These are phyloP conservation scores for Sextonia rubra DNA, from an alignment of 164 flowering plant genomes.

Conservation along the genomic window DNA sequence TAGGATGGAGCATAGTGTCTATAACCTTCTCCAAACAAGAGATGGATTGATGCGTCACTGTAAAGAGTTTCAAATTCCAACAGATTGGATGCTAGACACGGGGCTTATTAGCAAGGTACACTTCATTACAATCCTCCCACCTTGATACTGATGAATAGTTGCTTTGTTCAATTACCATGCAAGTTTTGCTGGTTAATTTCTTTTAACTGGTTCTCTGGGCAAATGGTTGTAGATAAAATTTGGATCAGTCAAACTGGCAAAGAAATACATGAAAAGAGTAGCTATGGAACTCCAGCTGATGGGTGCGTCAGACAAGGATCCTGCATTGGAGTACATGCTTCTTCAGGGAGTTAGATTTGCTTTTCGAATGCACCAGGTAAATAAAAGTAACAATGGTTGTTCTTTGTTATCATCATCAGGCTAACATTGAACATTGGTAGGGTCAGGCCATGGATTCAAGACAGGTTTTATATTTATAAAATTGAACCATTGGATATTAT, in stretches of 20 bases:
- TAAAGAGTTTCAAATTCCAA: conserved; percentile 76
- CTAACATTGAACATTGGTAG: too few species aligned
- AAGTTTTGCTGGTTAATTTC: not conserved
- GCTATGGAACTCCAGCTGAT: conserved; percentile 72
- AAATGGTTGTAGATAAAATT: conserved; percentile 63
- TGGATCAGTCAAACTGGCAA: conserved; percentile 85
- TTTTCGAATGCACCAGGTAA: conserved; percentile 93
- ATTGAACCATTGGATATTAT: too few species aligned
- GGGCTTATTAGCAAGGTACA: conserved; percentile 81
- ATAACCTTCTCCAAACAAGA: conserved; percentile 58
- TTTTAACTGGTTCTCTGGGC: not conserved
- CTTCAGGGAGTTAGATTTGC: conserved; percentile 98
- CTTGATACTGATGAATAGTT: not conserved
- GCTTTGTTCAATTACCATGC: not conserved
- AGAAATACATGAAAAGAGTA: conserved; percentile 79
- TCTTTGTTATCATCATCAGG: not conserved
- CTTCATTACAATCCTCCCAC: not conserved
- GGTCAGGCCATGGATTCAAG: too few species aligned
- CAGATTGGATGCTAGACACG: conserved; percentile 85
- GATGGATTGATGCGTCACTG: conserved; percentile 61
- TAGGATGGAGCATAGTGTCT: conserved; percentile 80
- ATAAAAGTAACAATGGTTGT: not conserved
- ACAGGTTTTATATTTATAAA: too few species aligned
- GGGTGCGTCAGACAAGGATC: conserved; percentile 62
- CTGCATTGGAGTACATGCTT: conserved; percentile 73